Conservation (phyloP, 208 protist species). For the Acanthamoeba sp. region DNA sequence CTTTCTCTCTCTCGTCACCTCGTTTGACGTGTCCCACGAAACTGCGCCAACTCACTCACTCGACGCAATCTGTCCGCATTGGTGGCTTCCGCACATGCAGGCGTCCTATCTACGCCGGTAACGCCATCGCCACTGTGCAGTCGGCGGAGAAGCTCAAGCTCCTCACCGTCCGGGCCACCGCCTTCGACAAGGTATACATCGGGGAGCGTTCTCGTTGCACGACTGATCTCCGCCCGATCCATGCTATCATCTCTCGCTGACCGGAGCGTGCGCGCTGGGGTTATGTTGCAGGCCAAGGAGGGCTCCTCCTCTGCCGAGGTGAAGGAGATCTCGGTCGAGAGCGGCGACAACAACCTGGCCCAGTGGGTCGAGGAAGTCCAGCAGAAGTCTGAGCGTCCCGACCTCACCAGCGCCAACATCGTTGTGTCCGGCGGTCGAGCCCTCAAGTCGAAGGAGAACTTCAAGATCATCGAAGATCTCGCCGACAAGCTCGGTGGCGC, state of each 20-base stretch:
- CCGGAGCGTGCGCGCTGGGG: too few species aligned
- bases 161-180: conserved; percentile 95
- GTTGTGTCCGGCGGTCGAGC: conserved; percentile 96
- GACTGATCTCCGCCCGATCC: too few species aligned
- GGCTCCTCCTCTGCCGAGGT: conserved; percentile 62
- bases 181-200: conserved; percentile 89
- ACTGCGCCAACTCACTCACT: neutral
- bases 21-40: neutral
- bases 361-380: conserved; percentile 83
- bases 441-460: conserved; percentile 98
- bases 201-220: too few species aligned
- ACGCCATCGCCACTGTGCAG: conserved; percentile 96
- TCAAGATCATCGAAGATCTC: conserved; percentile 96
- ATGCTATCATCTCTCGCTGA: too few species aligned
- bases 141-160: conserved; percentile 94
- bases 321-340: conserved; percentile 60
- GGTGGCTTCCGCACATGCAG: too few species aligned
- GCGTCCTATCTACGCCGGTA: conserved; percentile 97
- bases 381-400: conserved; percentile 93
- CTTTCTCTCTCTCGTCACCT: neutral
- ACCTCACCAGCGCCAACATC: conserved; percentile 93
- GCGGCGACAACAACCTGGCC: conserved; percentile 75
- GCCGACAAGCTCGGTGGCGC: conserved; percentile 95
- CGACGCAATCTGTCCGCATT: too few species aligned
- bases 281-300: conserved; percentile 37